phyloP scores from a whole-genome alignment of 2,329 filamentous ascomycete genomes.

The Beauveria sp. region DNA sequence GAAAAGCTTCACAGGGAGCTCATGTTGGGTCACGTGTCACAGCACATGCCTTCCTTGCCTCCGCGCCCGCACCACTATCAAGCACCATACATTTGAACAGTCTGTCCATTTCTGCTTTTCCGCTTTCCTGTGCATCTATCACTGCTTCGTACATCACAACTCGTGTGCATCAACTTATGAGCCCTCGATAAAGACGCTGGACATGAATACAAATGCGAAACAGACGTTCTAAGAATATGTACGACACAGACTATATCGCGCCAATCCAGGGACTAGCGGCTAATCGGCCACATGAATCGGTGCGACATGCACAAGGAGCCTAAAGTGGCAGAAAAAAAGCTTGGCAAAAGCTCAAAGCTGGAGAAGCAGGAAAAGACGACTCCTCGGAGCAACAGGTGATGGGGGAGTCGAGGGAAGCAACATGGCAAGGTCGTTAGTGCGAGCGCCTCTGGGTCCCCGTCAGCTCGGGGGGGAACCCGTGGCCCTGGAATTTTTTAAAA shows the following conservation, averaged over 20 bases:
- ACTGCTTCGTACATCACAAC: too few species aligned
- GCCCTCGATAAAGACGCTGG: too few species aligned
- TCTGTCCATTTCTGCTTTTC: too few species aligned
- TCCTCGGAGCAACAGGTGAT: not conserved
- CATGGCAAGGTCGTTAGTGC: conserved; percentile 3
- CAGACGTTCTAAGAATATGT: not conserved
- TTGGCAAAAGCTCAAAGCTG: conserved; percentile 5
- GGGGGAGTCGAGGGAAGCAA: conserved; percentile 11
- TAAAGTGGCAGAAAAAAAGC: not conserved
- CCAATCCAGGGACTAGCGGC: not conserved
- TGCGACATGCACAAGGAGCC: conserved; percentile 6
- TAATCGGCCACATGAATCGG: conserved; percentile 5
- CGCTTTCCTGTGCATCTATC: too few species aligned
- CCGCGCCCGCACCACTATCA: too few species aligned
- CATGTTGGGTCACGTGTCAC: too few species aligned
- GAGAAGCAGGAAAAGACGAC: not conserved
- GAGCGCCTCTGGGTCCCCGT: not conserved
- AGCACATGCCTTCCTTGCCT: too few species aligned
- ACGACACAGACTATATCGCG: not conserved
- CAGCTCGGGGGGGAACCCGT: not conserved
- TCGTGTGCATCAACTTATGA: too few species aligned
- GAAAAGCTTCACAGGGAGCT: too few species aligned
- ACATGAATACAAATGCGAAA: not conserved
- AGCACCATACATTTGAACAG: too few species aligned
- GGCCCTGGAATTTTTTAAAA: conserved; percentile 2